phyloP scores from a whole-genome alignment of 2,329 filamentous ascomycete genomes.

The Davidsoniella neocaledoniae region DNA sequence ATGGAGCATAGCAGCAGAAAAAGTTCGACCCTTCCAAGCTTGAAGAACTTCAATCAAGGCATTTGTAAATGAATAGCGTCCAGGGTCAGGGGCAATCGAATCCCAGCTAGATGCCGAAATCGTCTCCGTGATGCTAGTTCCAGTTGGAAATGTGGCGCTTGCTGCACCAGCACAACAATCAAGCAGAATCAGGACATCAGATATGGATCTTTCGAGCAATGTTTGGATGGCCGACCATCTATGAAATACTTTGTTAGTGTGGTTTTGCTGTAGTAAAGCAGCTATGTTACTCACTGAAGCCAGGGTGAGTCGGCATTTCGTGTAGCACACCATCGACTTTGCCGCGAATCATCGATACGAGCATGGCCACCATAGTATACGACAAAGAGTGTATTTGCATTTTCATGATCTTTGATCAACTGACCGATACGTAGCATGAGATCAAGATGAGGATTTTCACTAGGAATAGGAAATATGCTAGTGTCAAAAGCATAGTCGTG shows the following conservation, averaged over 20 bases:
- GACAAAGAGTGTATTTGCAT: conserved; percentile 37
- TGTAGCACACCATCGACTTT: conserved; percentile 44
- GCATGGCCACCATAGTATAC: conserved; percentile 45
- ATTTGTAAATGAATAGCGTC: conserved; percentile 42
- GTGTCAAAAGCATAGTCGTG: conserved; percentile 40
- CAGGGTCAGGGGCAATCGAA: conserved; percentile 41
- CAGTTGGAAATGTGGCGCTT: conserved; percentile 40
- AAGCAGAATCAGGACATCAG: conserved; percentile 39
- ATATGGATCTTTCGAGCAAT: conserved; percentile 37
- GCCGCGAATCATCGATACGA: conserved; percentile 40
- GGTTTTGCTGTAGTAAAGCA: not conserved
- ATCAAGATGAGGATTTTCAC: conserved; percentile 40
- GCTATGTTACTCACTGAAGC: conserved; percentile 28
- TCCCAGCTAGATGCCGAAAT: conserved; percentile 47
- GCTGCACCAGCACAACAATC: conserved; percentile 45
- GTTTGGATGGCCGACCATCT: conserved; percentile 46
- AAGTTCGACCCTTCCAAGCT: conserved; percentile 37
- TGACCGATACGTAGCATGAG: conserved; percentile 39
- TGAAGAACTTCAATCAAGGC: conserved; percentile 41
- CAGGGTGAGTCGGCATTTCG: conserved; percentile 35
- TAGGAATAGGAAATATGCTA: conserved; percentile 40
- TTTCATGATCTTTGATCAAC: conserved; percentile 40
- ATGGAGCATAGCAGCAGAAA: conserved; percentile 44
- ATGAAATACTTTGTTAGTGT: conserved; percentile 3
- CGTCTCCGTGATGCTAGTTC: conserved; percentile 40